Evolutionary conservation across 495 filamentous ascomycete genomes (phyloP).

Genomic region (Pyrenopolyporus hunteri): DNA sequence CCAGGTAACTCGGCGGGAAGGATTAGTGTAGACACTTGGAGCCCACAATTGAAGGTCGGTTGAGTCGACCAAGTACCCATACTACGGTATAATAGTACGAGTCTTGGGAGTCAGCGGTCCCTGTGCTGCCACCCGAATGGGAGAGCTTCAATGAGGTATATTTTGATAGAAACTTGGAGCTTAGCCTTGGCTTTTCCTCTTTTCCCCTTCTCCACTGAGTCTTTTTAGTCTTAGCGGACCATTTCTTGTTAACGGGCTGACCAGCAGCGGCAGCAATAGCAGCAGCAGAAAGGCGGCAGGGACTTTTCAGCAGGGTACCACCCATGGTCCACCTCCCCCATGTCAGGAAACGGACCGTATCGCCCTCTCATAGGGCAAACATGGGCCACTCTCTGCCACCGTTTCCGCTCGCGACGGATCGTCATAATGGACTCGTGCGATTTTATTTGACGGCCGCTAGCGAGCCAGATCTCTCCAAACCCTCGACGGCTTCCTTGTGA

Average conservation of each 20-base stretch:
- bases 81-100: no score
- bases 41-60: no score
- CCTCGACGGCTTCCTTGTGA: slow-evolving; percentile 27
- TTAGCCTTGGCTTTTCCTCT: slow-evolving; percentile 21
- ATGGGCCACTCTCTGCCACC: slow-evolving; percentile 43
- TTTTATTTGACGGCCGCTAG: slow-evolving; percentile 42
- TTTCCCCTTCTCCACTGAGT: slow-evolving; percentile 34
- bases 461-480: slow-evolving; percentile 35
- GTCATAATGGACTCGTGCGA: slow-evolving; percentile 38
- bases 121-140: slow-evolving; percentile 28
- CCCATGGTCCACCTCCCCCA: slow-evolving; percentile 40
- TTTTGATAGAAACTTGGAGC: slow-evolving; percentile 9
- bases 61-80: no score
- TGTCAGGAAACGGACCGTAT: slow-evolving; percentile 40
- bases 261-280: no score
- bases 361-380: slow-evolving; percentile 45
- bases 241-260: slow-evolving; percentile 37
- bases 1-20: slow-evolving; percentile 38
- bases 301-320: slow-evolving; percentile 39
- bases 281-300: no score
- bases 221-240: slow-evolving; percentile 33
- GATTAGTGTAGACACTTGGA: slow-evolving; percentile 29
- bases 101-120: slow-evolving; percentile 38
- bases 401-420: slow-evolving; percentile 41
- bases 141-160: slow-evolving; percentile 42